Evolutionary conservation across 129 eudicot genomes (phyloP).

Genomic region (Logfia minima): DNA sequence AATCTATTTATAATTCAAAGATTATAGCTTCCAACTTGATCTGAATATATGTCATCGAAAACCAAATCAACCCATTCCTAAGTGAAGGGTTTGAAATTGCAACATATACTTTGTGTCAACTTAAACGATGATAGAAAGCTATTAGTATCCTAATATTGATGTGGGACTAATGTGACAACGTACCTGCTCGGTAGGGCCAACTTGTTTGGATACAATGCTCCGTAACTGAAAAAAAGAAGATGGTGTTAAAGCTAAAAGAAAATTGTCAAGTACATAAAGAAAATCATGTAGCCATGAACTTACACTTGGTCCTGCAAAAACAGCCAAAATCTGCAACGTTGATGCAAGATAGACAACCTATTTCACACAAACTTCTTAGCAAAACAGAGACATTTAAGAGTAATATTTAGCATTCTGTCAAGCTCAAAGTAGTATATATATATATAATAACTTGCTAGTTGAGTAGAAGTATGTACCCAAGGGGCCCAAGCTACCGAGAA

Average conservation of each 20-base stretch:
- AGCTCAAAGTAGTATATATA: neutral
- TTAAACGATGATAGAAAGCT: too few relatives aligned
- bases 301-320: slow-evolving; percentile 71
- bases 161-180: neutral
- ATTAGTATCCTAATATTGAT: too few relatives aligned
- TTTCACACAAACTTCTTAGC: slow-evolving; percentile 19
- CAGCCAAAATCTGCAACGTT: slow-evolving; percentile 48
- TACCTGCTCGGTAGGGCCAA: slow-evolving; percentile 88
- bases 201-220: slow-evolving; percentile 86
- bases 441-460: neutral
- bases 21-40: neutral
- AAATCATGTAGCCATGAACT: slow-evolving; percentile 27
- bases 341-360: slow-evolving; percentile 79
- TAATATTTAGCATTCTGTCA: neutral
- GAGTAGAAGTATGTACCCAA: slow-evolving; percentile 50
- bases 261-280: neutral
- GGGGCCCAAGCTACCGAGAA: slow-evolving; percentile 77
- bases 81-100: too few relatives aligned
- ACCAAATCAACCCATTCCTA: neutral
- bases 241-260: neutral
- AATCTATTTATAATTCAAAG: neutral
- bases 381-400: slow-evolving; percentile 10
- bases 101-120: too few relatives aligned
- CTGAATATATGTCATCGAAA: neutral
- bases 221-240: slow-evolving; percentile 48